A percentile compares a stretch with the other conserved stretches of the same genome.
These are phyloP conservation scores for Apostasia ramifera DNA, from an alignment of 106 monocot species.

Conservation along the genomic window DNA sequence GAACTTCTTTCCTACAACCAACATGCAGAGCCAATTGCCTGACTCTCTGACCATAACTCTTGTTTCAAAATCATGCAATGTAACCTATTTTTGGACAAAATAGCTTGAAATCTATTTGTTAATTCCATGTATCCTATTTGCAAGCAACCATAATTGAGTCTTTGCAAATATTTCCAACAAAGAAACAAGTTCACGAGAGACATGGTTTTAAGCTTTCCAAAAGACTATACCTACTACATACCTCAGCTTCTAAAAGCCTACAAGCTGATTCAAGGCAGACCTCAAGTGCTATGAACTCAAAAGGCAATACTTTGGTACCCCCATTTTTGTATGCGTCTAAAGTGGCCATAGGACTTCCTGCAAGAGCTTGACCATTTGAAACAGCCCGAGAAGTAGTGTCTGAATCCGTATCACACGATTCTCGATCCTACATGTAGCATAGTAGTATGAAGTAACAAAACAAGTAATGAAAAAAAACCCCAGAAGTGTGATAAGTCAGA, in stretches of 20 bases:
- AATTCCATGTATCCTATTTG: too few species aligned
- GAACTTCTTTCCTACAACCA: too few species aligned
- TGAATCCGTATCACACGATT: background rate
- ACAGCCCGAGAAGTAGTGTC: background rate
- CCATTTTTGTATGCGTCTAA: constrained; percentile 13
- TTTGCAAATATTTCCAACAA: too few species aligned
- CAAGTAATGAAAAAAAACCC: background rate
- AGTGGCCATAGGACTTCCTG: constrained; percentile 13
- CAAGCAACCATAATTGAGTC: too few species aligned
- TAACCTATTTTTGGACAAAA: too few species aligned
- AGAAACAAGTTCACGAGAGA: too few species aligned
- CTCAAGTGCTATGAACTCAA: constrained; percentile 35
- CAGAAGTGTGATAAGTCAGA: too few species aligned
- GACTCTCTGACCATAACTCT: too few species aligned
- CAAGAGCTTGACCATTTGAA: background rate
- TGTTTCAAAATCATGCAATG: too few species aligned
- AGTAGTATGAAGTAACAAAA: constrained; percentile 4
- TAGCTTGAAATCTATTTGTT: too few species aligned
- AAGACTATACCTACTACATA: background rate
- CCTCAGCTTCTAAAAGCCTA: constrained; percentile 23
- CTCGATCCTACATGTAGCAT: constrained; percentile 4
- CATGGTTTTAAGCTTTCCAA: too few species aligned
- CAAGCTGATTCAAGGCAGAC: constrained; percentile 30
- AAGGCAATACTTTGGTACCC: constrained; percentile 17
- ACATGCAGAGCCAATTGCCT: too few species aligned